Evolutionary conservation across 805 yeast genomes (phyloP).

Genomic region (Grigorovia yakushimaensis): DNA sequence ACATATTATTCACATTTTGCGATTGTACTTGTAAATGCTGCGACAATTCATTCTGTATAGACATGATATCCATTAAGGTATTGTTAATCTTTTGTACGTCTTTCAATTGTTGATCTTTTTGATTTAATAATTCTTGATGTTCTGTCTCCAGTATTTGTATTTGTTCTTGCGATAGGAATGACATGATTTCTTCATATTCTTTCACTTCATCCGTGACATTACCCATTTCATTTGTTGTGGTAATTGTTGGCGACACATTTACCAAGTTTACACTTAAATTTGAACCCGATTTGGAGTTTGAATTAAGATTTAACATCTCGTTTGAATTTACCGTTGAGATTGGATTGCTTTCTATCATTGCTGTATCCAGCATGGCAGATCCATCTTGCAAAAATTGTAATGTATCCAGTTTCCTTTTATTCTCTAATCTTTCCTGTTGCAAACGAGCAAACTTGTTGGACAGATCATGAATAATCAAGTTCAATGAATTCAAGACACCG

Average conservation of each 20-base stretch:
- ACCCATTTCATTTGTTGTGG: conserved; percentile 7
- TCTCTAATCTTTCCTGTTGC: conserved; percentile 38
- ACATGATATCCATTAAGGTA: conserved; percentile 62
- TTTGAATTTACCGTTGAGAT: no score
- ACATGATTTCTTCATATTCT: conserved; percentile 29
- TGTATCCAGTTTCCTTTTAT: conserved; percentile 29
- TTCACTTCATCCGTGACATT: conserved; percentile 27
- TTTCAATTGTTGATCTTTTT: conserved; percentile 50
- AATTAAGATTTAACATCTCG: no score
- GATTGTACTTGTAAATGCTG: conserved; percentile 66
- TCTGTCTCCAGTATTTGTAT: conserved; percentile 48
- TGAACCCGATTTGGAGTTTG: no score
- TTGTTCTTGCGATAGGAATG: conserved; percentile 40
- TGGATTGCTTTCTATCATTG: no score
- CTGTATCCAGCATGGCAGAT: no score
- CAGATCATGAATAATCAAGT: conserved; percentile 33
- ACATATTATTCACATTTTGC: conserved; percentile 51
- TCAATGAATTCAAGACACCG: conserved; percentile 41
- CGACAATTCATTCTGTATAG: conserved; percentile 64
- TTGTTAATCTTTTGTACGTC: conserved; percentile 52
- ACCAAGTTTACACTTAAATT: not conserved
- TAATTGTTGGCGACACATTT: not conserved
- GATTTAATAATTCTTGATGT: conserved; percentile 42
- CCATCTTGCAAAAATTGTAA: conserved; percentile 8
- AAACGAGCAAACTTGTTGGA: conserved; percentile 39